A percentile compares a stretch with the other conserved stretches of the same genome.
Evolutionary conservation across 352 stramenopile genomes (phyloP).

Genomic region (Phytophthora pseudosyringae): DNA sequence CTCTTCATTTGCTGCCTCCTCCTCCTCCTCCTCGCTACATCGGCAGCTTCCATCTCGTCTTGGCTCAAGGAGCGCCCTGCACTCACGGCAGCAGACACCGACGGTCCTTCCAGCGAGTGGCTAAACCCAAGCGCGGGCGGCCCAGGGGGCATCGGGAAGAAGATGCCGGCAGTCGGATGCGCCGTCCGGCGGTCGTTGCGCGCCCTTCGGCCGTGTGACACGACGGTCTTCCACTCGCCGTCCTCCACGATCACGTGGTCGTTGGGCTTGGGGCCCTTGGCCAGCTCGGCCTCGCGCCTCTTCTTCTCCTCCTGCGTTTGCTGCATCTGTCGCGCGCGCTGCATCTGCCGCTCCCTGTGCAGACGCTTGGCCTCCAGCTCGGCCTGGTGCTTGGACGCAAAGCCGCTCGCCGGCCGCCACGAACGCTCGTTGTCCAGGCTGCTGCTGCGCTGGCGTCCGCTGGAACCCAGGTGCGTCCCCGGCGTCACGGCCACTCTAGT

Average conservation of each 20-base stretch:
- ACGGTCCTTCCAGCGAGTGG: slow-evolving; percentile 14
- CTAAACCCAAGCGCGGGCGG: slow-evolving; percentile 11
- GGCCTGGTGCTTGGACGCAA: slow-evolving; percentile 42
- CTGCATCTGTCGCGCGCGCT: slow-evolving; percentile 29
- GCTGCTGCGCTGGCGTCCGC: slow-evolving; percentile 31
- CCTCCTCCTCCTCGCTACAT: slow-evolving; percentile 26
- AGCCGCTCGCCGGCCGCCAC: slow-evolving; percentile 45
- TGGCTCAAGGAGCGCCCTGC: slow-evolving; percentile 34
- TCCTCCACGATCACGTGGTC: slow-evolving; percentile 33
- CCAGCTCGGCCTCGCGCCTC: slow-evolving; percentile 18
- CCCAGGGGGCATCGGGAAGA: slow-evolving; percentile 7
- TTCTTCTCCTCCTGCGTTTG: slow-evolving; percentile 35
- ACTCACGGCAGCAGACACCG: slow-evolving; percentile 17
- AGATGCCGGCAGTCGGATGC: slow-evolving; percentile 7
- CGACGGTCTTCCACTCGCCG: slow-evolving; percentile 47
- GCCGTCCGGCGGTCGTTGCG: slow-evolving; percentile 25
- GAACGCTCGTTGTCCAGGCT: slow-evolving; percentile 39
- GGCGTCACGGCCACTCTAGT: not conserved
- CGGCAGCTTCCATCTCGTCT: slow-evolving; percentile 36
- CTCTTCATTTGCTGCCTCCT: slow-evolving; percentile 38
- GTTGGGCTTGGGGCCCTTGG: slow-evolving; percentile 31
- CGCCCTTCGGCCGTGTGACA: slow-evolving; percentile 37
- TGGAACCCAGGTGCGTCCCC: not conserved
- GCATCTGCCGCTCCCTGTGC: slow-evolving; percentile 28
- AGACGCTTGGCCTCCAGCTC: slow-evolving; percentile 40